Evolutionary conservation across 768 basidiomycete genomes (phyloP), one percentile per base, ranked within the genome.

Genomic region (Porpolomopsis calyptriformis): DNA sequence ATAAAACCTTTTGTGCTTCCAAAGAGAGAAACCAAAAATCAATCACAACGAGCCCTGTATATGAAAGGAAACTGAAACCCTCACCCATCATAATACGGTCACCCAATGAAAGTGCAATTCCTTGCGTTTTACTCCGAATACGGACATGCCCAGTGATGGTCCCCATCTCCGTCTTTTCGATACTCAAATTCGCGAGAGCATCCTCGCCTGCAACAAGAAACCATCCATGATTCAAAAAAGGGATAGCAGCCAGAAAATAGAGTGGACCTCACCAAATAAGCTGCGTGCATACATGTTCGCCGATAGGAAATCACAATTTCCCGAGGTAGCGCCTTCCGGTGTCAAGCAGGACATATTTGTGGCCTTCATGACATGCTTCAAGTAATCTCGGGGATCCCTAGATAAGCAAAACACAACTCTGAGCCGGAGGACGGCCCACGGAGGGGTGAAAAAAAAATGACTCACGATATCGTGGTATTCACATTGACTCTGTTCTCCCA

Each of bases 401-500:
- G 4, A 43, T 34, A 43, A 26, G 16, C 36, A 27, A 22, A 22
- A 47, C 14, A 26, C 45, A 40, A 35, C 8, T n/a, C 3, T 43
- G 11, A 29, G 29, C 26, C 31, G 23, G 25, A n/a, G n/a, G n/a
- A n/a, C n/a, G n/a, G n/a, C n/a, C n/a, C 29, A 34, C 16, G 33
- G 27, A 37, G 39, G 8, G 18, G 16, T 50, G 40, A 43, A 24
- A 45, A 20, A 31, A 47, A 16, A 19, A 34, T 52, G 24, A 77
- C 86, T 55, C 66, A 88, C 85, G 82, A 76, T 63, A 93, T 78
- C 19, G 78, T 65, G 38, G 82, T 86, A 53, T 81, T 82, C 45
- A 97, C 88, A 58, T 97, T 97, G 46, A 98, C 94, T 55, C 93
- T 78, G 68, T 99, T 99, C 74, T 99, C 94, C 94, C 94, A 99